phyloP scores from a whole-genome alignment of 2,329 filamentous ascomycete species.

The Gremmenia infestans region DNA sequence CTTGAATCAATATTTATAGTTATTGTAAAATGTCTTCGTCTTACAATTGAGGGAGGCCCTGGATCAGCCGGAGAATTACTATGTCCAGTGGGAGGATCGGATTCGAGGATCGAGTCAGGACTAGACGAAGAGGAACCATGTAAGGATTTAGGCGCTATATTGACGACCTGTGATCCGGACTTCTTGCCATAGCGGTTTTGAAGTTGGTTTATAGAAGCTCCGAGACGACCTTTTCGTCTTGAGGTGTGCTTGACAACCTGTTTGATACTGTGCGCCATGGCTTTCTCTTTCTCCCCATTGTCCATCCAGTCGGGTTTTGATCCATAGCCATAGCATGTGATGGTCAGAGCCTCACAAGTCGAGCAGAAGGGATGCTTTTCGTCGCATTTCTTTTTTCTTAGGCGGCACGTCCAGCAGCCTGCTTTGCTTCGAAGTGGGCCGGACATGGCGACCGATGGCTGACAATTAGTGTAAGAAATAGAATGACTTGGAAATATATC shows the following conservation, averaged over 20 bases:
- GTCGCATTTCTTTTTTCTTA: slow-evolving; percentile 63
- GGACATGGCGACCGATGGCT: slow-evolving; percentile 10
- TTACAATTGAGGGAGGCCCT: background rate
- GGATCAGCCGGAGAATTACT: background rate
- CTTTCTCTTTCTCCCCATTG: slow-evolving; percentile 30
- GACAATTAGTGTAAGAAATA: no score
- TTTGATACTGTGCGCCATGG: slow-evolving; percentile 50
- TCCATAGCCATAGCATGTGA: slow-evolving; percentile 50
- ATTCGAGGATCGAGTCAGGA: slow-evolving; percentile 2
- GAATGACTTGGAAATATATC: no score
- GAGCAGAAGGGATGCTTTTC: slow-evolving; percentile 55
- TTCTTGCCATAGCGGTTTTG: background rate
- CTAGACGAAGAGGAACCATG: slow-evolving; percentile 8
- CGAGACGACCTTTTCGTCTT: slow-evolving; percentile 39
- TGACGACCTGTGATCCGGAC: background rate
- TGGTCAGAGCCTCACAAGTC: slow-evolving; percentile 55
- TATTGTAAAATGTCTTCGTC: background rate
- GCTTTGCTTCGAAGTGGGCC: slow-evolving; percentile 22
- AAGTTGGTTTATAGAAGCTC: background rate
- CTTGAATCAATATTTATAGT: background rate
- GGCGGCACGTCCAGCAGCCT: slow-evolving; percentile 61
- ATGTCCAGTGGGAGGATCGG: background rate
- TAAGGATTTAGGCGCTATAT: slow-evolving; percentile 16
- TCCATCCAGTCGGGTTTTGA: slow-evolving; percentile 29
- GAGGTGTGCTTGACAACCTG: slow-evolving; percentile 41